phyloP scores from a whole-genome alignment of 768 basidiomycete genomes.

The Leccinellum rugosiceps region DNA sequence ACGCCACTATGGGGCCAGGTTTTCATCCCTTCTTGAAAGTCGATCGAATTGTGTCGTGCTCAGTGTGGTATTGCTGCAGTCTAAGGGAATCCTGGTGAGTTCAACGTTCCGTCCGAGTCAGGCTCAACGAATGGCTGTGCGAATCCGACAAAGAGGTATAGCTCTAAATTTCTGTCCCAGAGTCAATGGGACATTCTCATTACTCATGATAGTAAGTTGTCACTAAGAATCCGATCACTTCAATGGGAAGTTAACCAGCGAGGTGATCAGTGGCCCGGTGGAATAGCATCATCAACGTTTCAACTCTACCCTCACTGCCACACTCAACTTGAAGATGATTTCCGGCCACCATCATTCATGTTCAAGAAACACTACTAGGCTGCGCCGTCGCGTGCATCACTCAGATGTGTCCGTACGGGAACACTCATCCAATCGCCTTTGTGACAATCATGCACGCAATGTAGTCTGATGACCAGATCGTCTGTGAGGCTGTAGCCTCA shows the following conservation, averaged over 20 bases:
- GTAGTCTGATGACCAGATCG: neutral
- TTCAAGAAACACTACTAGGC: neutral
- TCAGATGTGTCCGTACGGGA: conserved; percentile 11
- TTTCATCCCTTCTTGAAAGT: neutral
- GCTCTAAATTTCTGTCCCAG: neutral
- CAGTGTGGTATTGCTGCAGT: neutral
- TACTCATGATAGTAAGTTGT: neutral
- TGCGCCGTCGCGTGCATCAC: neutral
- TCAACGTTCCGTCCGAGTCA: neutral
- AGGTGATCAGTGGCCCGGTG: neutral
- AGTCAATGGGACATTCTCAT: too few species aligned
- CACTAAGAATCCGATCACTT: neutral
- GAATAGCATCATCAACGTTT: neutral
- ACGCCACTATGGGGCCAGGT: neutral
- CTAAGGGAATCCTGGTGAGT: neutral
- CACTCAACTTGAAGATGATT: neutral
- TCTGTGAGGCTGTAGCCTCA: neutral
- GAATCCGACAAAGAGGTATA: neutral
- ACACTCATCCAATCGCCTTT: conserved; percentile 20
- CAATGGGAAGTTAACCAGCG: neutral
- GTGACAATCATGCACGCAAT: conserved; percentile 14
- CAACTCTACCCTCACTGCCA: neutral
- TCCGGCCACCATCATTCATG: neutral
- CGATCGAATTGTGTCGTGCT: neutral
- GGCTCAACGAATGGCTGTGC: neutral